A percentile compares a stretch with the other conserved stretches of the same genome.
These are phyloP conservation scores for Erythrobasidium yunnanense DNA, from an alignment of 768 basidiomycete genomes.

Conservation along the genomic window DNA sequence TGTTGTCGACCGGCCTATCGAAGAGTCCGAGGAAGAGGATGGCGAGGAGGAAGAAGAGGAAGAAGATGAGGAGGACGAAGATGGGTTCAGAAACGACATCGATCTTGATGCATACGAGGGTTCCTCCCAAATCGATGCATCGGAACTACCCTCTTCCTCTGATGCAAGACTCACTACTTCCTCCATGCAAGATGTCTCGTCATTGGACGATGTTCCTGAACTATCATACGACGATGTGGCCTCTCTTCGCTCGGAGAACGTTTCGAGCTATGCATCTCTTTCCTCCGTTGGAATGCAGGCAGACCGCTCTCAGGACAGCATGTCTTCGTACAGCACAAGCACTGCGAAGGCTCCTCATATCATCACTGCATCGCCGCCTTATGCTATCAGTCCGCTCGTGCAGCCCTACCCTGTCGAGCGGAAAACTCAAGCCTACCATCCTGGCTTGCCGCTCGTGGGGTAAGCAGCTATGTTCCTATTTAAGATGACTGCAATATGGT, in stretches of 20 bases:
- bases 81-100: background rate
- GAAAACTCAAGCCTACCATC: background rate
- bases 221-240: constrained; percentile 18
- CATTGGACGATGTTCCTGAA: constrained; percentile 18
- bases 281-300: background rate
- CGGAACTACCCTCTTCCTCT: background rate
- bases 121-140: background rate
- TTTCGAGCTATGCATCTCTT: background rate
- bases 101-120: background rate
- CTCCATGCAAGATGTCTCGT: too few relatives aligned
- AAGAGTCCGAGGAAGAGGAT: background rate
- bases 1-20: background rate
- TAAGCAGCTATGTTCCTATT: too few relatives aligned
- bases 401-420: background rate
- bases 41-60: background rate
- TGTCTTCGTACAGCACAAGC: background rate
- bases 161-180: background rate
- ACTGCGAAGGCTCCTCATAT: background rate
- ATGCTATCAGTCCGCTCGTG: background rate
- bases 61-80: background rate
- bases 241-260: background rate
- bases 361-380: background rate
- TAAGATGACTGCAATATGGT: too few relatives aligned
- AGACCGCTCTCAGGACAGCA: background rate
- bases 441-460: background rate